A percentile compares a stretch with the other conserved stretches of the same genome.
These are phyloP conservation scores for Ceraceosorus guamensis DNA, from an alignment of 1,284 basidiomycete species.

Conservation along the genomic window DNA sequence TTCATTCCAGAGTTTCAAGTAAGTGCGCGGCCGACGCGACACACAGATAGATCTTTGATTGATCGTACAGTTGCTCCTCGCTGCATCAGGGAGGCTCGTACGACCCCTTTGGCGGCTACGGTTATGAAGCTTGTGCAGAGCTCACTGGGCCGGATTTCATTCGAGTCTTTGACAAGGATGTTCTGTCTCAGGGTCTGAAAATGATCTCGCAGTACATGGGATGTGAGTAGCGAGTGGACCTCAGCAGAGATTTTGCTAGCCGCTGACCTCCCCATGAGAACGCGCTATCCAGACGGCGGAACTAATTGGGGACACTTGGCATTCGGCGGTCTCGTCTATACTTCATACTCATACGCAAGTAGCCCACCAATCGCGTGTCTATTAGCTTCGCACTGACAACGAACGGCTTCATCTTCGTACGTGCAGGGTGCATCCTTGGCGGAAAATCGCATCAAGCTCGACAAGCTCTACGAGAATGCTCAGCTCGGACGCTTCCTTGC, in stretches of 20 bases:
- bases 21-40: too few species aligned
- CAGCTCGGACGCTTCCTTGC: conserved; percentile 22
- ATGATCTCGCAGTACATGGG: conserved; percentile 60
- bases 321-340: conserved; percentile 12
- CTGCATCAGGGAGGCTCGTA: conserved; percentile 34
- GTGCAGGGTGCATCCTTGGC: conserved; percentile 18
- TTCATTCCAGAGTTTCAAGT: conserved; percentile 58
- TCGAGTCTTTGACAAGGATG: conserved; percentile 18
- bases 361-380: too few species aligned
- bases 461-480: conserved; percentile 25
- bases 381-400: too few species aligned
- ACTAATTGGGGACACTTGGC: conserved; percentile 58
- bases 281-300: conserved; percentile 51
- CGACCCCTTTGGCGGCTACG: conserved; percentile 26
- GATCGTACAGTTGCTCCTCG: too few species aligned
- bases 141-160: conserved; percentile 26
- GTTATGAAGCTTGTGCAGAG: conserved; percentile 18
- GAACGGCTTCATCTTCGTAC: too few species aligned
- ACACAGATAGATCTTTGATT: too few species aligned
- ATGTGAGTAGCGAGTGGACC: conserved; percentile 34
- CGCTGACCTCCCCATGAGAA: too few species aligned
- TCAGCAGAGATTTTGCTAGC: too few species aligned
- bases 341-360: conserved; percentile 50
- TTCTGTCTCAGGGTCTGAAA: conserved; percentile 22
- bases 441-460: conserved; percentile 23